Evolutionary conservation across 2,329 filamentous ascomycete genomes (phyloP).

Genomic region (Fusarium mundagurra): DNA sequence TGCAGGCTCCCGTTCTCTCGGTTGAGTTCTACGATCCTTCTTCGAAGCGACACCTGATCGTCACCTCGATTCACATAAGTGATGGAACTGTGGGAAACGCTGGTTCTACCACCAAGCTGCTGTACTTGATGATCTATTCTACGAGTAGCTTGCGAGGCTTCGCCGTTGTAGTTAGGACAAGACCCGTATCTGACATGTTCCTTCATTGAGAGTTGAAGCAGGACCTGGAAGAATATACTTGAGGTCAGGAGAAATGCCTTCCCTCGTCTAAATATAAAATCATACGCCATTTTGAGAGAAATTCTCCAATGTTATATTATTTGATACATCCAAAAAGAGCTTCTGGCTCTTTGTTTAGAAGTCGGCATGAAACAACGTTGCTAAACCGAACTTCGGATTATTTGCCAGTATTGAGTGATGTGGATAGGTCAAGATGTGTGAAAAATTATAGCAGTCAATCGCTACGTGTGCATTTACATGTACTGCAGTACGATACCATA

Average conservation of each 20-base stretch:
- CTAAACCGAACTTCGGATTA: no score
- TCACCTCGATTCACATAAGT: neutral
- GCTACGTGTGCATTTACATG: no score
- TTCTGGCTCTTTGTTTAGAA: no score
- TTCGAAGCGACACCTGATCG: neutral
- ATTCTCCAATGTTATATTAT: neutral
- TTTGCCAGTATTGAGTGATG: no score
- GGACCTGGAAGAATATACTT: neutral
- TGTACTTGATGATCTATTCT: neutral
- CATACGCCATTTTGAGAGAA: neutral
- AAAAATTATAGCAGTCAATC: no score
- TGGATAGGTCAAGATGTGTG: no score
- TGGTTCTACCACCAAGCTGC: neutral
- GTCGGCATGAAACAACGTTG: no score
- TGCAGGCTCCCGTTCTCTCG: neutral
- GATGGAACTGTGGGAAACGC: neutral
- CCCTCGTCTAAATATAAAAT: neutral
- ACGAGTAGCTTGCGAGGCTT: neutral
- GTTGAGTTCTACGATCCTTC: neutral
- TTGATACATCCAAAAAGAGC: no score
- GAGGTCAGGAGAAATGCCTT: neutral
- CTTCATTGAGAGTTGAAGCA: neutral
- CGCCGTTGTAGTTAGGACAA: neutral
- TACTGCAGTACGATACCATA: no score
- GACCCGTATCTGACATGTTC: neutral